phyloP scores from a whole-genome alignment of 208 protist species.

The Leptomonas pyrrhocoris region DNA sequence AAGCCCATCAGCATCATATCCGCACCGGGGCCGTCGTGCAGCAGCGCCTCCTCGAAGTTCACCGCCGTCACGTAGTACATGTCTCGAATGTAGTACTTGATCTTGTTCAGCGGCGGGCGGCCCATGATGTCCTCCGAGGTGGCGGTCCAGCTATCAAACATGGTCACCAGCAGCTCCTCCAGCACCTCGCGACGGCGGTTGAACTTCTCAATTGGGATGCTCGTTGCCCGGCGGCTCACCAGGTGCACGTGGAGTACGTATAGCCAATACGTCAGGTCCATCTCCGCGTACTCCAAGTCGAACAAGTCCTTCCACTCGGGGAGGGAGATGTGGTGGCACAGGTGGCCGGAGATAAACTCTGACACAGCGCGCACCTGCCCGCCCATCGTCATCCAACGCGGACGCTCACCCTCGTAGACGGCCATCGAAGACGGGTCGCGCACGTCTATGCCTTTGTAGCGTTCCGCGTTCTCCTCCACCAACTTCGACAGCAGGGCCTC shows the following conservation, averaged over 20 bases:
- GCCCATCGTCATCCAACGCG: conserved; percentile 83
- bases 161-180: conserved; percentile 86
- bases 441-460: conserved; percentile 83
- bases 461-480: conserved; percentile 72
- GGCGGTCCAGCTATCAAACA: conserved; percentile 86
- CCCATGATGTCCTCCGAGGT: conserved; percentile 91
- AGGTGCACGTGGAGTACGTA: conserved; percentile 89
- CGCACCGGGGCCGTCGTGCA: conserved; percentile 79
- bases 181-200: conserved; percentile 87
- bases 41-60: conserved; percentile 88
- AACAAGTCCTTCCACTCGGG: conserved; percentile 84
- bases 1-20: conserved; percentile 91
- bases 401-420: conserved; percentile 81
- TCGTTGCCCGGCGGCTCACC: conserved; percentile 79
- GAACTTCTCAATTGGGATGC: conserved; percentile 87
- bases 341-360: conserved; percentile 89
- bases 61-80: conserved; percentile 92
- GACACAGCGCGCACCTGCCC: conserved; percentile 83
- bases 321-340: conserved; percentile 88
- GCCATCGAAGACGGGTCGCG: conserved; percentile 82
- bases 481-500: conserved; percentile 66
- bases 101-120: conserved; percentile 83
- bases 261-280: conserved; percentile 91
- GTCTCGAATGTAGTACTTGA: conserved; percentile 88
- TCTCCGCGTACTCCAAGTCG: conserved; percentile 88